Conservation (phyloP, 1,284 basidiomycete genomes). For the Hypsizygus ulmarius region DNA sequence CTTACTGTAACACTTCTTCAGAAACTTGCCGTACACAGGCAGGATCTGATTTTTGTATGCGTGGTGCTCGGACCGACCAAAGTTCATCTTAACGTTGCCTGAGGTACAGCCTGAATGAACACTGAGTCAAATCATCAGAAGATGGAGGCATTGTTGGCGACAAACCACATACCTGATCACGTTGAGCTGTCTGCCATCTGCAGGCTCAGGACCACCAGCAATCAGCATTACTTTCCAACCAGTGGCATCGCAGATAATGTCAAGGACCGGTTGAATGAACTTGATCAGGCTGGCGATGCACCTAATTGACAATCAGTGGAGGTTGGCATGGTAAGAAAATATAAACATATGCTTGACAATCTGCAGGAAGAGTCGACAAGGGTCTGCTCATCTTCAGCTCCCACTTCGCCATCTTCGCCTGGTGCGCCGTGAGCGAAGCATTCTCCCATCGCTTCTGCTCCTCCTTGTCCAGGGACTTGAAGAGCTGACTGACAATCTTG, state of each 20-base stretch:
- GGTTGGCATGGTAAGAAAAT: not conserved
- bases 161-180: constrained; percentile 7
- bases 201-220: constrained; percentile 7
- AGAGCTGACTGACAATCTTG: not conserved
- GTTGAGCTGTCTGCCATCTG: constrained; percentile 4
- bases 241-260: not conserved
- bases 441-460: not conserved
- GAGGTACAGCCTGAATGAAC: constrained; percentile 1
- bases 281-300: not conserved
- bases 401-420: not conserved
- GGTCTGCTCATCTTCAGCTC: not conserved
- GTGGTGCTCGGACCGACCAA: constrained; percentile 9
- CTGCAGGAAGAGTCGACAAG: not conserved
- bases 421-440: not conserved
- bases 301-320: not conserved
- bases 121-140: not conserved
- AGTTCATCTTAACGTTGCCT: constrained; percentile 15
- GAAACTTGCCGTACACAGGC: constrained; percentile 10
- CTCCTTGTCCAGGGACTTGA: not conserved
- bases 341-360: constrained; percentile 3
- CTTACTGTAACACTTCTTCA: constrained; percentile 20
- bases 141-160: not conserved
- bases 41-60: constrained; percentile 11
- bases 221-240: not conserved
- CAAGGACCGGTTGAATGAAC: constrained; percentile 1